Conservation (phyloP, 306 rosid genomes). For the Dryas octopetala region DNA sequence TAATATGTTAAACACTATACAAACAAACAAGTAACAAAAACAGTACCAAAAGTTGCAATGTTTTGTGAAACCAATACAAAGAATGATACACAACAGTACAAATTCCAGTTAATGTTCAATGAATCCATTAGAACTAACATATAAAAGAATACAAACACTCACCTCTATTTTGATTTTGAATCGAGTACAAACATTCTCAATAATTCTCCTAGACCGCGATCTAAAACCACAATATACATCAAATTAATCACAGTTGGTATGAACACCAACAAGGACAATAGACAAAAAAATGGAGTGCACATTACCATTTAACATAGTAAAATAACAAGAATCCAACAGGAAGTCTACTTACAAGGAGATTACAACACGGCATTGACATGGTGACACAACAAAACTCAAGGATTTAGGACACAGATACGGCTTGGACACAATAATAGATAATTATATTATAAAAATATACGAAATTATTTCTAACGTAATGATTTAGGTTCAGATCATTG, state of each 20-base stretch:
- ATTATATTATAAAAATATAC: no score
- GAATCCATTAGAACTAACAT: constrained; percentile 13
- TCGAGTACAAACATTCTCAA: constrained; percentile 60
- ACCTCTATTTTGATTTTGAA: constrained; percentile 77
- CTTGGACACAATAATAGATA: no score
- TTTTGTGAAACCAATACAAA: neutral
- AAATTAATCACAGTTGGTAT: constrained; percentile 18
- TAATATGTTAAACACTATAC: neutral
- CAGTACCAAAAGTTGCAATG: neutral
- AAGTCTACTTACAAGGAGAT: neutral
- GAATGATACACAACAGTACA: neutral
- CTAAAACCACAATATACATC: constrained; percentile 37
- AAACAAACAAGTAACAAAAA: neutral
- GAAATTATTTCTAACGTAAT: no score
- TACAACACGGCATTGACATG: neutral
- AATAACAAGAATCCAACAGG: neutral
- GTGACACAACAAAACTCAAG: neutral
- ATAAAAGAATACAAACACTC: constrained; percentile 26
- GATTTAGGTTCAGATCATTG: no score
- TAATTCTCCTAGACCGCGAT: constrained; percentile 72
- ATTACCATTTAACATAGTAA: neutral
- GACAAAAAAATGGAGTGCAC: neutral
- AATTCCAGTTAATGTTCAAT: neutral
- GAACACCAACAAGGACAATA: constrained; percentile 21
- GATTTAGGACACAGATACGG: no score